Conservation (phyloP, 164 flowering plant species). For the Hamamelis virginiana region DNA sequence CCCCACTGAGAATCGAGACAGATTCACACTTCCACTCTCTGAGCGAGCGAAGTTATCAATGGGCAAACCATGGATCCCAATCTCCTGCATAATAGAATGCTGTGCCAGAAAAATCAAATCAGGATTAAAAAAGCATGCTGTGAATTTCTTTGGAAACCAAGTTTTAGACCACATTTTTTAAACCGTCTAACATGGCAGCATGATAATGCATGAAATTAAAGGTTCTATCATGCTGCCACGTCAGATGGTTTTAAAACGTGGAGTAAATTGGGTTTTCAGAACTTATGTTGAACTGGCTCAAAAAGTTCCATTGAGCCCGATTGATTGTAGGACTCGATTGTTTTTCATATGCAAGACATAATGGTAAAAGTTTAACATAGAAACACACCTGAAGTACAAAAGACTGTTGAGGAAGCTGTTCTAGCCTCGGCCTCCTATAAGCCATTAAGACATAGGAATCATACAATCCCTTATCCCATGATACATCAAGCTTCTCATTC, state of each 20-base stretch:
- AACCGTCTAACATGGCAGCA: too few relatives aligned
- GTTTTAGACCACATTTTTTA: too few relatives aligned
- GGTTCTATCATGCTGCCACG: too few relatives aligned
- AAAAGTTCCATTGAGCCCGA: too few relatives aligned
- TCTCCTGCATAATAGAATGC: slow-evolving; percentile 90
- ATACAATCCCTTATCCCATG: slow-evolving; percentile 86
- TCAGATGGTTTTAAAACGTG: too few relatives aligned
- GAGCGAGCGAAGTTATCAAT: slow-evolving; percentile 76
- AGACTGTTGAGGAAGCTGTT: slow-evolving; percentile 81
- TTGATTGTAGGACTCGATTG: too few relatives aligned
- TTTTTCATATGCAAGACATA: too few relatives aligned
- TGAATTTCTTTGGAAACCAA: too few relatives aligned
- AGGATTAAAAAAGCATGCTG: too few relatives aligned
- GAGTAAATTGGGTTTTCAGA: too few relatives aligned
- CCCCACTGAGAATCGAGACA: slow-evolving; percentile 70
- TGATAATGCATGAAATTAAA: too few relatives aligned
- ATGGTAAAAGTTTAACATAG: background rate
- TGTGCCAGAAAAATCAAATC: slow-evolving; percentile 24
- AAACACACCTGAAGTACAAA: slow-evolving; percentile 66
- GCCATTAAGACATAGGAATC: slow-evolving; percentile 76
- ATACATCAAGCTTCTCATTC: slow-evolving; percentile 90
- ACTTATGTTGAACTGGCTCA: too few relatives aligned
- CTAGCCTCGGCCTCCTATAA: slow-evolving; percentile 79
- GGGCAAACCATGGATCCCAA: slow-evolving; percentile 83
- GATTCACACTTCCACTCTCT: slow-evolving; percentile 81